Evolutionary conservation across 208 protist genomes (phyloP), one percentile per base, ranked within the genome.

Genomic region (Trichomonas tenax): DNA sequence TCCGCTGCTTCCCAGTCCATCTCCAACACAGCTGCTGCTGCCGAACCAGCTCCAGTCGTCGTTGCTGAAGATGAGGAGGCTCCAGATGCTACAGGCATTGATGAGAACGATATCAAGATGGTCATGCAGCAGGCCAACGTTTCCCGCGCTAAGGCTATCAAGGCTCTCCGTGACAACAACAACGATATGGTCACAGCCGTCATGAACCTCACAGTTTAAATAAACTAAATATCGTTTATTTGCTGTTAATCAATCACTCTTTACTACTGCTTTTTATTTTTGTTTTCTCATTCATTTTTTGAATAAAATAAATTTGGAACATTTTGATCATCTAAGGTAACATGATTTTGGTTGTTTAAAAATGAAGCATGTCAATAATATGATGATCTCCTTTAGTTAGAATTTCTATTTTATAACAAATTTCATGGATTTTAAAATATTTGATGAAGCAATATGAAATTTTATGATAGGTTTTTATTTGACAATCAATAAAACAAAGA

Each of bases 131-230:
- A 95, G 58, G 34, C 88, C 21, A 63, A 63, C 17, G 88, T 63
- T 40, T 63, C 45, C 8, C 41, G 46, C 40, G 44, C 4, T 26
- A 14, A n/a, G 34, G 88, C 88, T 95, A 41, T 95, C 88, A 48
- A 95, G 26, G 88, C 88, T 63, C 46, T 95, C 26, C 88, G 88
- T 63, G 45, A 95, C 23, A n/a, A 14, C 44, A 58, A 95, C 23
- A 45, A 45, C 23, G 88, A 95, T 95, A 21, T 95, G 44, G 88
- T 95, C 88, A 95, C 41, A 63, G 88, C 88, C 8, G 46, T 95
- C n/a, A 95, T 95, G 88, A 63, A 63, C 41, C 58, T 95, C 44
- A n/a, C 88, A 23, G 34, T 95, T 40, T 95, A 63, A 95, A 15
- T 34, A 82, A 82, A 9, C 23, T 14, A 82, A 14, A 14, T 36